Evolutionary conservation across 148 eudicot genomes (phyloP).

Genomic region (Dianthus caryophyllus): DNA sequence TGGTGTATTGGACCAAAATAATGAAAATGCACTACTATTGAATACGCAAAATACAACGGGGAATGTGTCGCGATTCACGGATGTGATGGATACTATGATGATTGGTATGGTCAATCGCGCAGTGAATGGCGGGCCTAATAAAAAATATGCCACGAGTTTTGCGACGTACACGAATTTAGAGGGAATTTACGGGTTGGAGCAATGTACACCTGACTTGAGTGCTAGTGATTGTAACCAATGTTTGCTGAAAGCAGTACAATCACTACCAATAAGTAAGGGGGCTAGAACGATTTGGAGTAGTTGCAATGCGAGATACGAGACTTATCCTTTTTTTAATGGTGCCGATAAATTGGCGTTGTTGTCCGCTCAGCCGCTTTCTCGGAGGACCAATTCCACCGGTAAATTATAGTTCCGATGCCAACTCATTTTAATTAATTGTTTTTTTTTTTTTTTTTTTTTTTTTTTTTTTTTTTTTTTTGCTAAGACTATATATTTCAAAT

Average conservation of each 20-base stretch:
- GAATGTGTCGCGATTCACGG: constrained; percentile 11
- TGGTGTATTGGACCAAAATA: not conserved
- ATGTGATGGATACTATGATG: not conserved
- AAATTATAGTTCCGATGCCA: not conserved
- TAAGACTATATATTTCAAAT: too few relatives aligned
- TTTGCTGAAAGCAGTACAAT: constrained; percentile 10
- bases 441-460: too few relatives aligned
- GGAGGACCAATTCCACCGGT: constrained; percentile 5
- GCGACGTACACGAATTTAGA: not conserved
- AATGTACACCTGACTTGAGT: constrained; percentile 38
- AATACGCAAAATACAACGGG: not conserved
- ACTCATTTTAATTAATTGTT: too few relatives aligned
- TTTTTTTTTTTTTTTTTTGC: too few relatives aligned
- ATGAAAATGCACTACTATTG: too few relatives aligned
- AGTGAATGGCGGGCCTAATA: constrained; percentile 6
- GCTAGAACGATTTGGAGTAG: constrained; percentile 20
- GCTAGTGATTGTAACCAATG: constrained; percentile 25
- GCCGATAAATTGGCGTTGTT: not conserved
- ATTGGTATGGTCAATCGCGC: constrained; percentile 7
- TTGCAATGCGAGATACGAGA: constrained; percentile 29
- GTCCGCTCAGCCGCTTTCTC: not conserved
- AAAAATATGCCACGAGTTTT: constrained; percentile 24
- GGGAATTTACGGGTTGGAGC: constrained; percentile 29
- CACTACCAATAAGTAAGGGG: constrained; percentile 13
- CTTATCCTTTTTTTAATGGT: constrained; percentile 26